phyloP scores from a whole-genome alignment of 2,329 filamentous ascomycete genomes.

The Sclerotinia spermophila region DNA sequence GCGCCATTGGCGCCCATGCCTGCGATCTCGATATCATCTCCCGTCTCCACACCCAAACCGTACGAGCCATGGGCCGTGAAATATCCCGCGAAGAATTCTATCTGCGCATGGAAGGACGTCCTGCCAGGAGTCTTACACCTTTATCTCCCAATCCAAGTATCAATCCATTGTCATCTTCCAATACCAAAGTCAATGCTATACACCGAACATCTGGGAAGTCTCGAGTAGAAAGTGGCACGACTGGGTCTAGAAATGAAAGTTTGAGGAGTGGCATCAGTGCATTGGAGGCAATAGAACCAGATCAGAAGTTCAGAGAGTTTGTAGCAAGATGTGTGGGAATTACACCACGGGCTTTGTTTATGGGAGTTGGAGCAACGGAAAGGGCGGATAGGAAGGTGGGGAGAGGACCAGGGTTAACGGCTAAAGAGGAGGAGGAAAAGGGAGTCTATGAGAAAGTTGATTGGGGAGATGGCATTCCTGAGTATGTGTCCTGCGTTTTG shows the following conservation, averaged over 20 bases:
- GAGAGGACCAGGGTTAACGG: neutral
- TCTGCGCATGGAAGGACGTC: constrained; percentile 12
- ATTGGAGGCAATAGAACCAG: constrained; percentile 1
- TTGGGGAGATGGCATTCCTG: neutral
- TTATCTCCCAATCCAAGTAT: neutral
- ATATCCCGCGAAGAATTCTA: constrained; percentile 16
- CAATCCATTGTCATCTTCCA: neutral
- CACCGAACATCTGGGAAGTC: neutral
- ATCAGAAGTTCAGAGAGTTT: constrained; percentile 11
- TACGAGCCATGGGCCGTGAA: constrained; percentile 10
- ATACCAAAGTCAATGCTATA: neutral
- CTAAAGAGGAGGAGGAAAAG: constrained; percentile 2
- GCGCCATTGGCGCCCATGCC: constrained; percentile 12
- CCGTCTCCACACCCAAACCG: neutral
- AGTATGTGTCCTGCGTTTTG: neutral
- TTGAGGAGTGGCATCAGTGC: neutral
- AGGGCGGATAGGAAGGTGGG: neutral
- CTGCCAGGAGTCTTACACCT: neutral
- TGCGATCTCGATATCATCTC: constrained; percentile 12
- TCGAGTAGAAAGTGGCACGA: neutral
- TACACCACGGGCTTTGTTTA: neutral
- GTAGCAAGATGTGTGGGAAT: constrained; percentile 1
- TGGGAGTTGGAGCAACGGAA: constrained; percentile 8
- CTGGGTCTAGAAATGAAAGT: neutral
- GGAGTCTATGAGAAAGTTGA: neutral